Conservation (phyloP, 164 flowering plant genomes). For the Chloranthus sessilifolius region DNA sequence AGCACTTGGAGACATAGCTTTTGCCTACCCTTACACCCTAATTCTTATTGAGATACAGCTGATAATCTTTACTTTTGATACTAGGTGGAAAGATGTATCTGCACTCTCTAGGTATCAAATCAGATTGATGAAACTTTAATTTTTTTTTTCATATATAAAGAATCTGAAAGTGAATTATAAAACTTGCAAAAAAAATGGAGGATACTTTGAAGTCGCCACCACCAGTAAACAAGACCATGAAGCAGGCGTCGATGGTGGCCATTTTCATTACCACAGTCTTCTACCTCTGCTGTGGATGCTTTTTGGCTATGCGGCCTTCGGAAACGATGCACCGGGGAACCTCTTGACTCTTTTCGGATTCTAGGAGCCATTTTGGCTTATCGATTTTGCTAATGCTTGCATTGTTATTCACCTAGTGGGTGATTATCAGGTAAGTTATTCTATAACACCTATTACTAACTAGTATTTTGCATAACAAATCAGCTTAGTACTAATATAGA, state of each 20-base stretch:
- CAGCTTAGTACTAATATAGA: too few species aligned
- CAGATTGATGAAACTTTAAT: not conserved
- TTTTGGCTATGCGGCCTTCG: constrained; percentile 76
- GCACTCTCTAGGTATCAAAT: not conserved
- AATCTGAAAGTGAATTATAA: not conserved
- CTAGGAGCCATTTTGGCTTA: constrained; percentile 58
- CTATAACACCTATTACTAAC: not conserved
- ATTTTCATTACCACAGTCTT: constrained; percentile 33
- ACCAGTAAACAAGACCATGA: constrained; percentile 56
- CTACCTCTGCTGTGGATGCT: constrained; percentile 48
- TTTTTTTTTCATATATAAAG: too few species aligned
- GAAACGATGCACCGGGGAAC: constrained; percentile 57
- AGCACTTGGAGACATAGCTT: constrained; percentile 85
- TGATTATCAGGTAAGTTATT: constrained; percentile 50
- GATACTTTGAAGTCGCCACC: constrained; percentile 16
- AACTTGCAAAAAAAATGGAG: constrained; percentile 1
- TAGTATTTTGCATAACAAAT: too few species aligned
- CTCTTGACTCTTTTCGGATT: constrained; percentile 57
- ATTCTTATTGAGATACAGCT: constrained; percentile 81
- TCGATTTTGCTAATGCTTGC: constrained; percentile 49
- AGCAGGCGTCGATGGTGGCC: constrained; percentile 39
- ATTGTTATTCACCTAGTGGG: constrained; percentile 61
- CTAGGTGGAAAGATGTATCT: not conserved
- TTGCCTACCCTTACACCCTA: constrained; percentile 63
- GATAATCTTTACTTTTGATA: not conserved